Evolutionary conservation across 345 rosid genomes (phyloP).

Genomic region (Draba incana): DNA sequence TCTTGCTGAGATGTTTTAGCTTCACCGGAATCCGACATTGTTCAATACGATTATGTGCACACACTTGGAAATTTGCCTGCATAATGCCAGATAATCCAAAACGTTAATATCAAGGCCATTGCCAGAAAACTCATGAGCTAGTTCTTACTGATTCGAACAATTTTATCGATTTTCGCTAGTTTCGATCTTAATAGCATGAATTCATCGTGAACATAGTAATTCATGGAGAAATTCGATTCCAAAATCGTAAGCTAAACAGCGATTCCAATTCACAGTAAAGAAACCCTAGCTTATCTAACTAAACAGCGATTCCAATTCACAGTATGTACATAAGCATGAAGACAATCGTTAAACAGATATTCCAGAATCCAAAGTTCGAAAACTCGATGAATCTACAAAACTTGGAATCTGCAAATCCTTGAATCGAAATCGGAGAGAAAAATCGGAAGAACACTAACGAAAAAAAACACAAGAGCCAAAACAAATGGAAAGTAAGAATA

Average conservation of each 20-base stretch:
- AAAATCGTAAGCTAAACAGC: neutral
- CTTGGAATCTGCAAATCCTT: neutral
- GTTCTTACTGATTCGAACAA: neutral
- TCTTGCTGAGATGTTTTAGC: slow-evolving; percentile 43
- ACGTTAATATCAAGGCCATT: neutral
- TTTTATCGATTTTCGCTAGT: neutral
- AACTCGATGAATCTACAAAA: neutral
- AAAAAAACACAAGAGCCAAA: neutral
- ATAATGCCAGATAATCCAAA: neutral
- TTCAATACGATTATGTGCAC: neutral
- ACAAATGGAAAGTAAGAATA: too few species aligned
- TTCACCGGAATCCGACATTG: slow-evolving; percentile 56
- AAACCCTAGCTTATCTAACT: slow-evolving; percentile 27
- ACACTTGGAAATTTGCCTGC: slow-evolving; percentile 10
- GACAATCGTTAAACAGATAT: neutral
- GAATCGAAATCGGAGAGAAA: neutral
- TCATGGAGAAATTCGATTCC: slow-evolving; percentile 1
- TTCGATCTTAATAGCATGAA: neutral
- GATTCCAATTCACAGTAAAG: neutral
- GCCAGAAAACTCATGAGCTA: neutral
- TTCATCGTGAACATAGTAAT: neutral
- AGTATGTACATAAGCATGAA: neutral
- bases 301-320: neutral
- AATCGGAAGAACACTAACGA: neutral
- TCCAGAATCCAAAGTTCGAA: neutral